Evolutionary conservation across 345 rosid genomes (phyloP).

Genomic region (Cardiospermum halicacabum): DNA sequence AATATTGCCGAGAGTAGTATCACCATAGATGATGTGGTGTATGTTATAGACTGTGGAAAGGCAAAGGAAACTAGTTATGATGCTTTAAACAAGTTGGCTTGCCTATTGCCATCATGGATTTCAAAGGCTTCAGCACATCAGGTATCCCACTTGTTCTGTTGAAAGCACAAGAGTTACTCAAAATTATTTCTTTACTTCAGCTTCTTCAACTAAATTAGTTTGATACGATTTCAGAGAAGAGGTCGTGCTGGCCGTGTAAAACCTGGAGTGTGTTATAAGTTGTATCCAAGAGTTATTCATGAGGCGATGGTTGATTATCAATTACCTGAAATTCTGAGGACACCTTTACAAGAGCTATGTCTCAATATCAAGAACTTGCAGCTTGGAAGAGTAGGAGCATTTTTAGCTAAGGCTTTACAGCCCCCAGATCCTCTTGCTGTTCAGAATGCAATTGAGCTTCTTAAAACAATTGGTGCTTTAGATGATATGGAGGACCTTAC

Average conservation of each 20-base stretch:
- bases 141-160: constrained; percentile 39
- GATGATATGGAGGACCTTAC: constrained; percentile 87
- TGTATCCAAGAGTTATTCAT: constrained; percentile 79
- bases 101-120: constrained; percentile 93
- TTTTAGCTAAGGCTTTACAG: constrained; percentile 93
- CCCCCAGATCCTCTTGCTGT: constrained; percentile 95
- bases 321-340: constrained; percentile 88
- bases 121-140: constrained; percentile 95
- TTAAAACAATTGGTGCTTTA: constrained; percentile 86
- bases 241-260: constrained; percentile 99
- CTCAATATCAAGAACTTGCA: constrained; percentile 88
- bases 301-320: constrained; percentile 82
- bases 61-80: constrained; percentile 97
- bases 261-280: constrained; percentile 89
- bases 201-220: constrained; percentile 5
- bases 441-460: constrained; percentile 93
- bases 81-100: constrained; percentile 94
- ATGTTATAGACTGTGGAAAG: constrained; percentile 95
- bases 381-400: constrained; percentile 80
- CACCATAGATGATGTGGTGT: constrained; percentile 94
- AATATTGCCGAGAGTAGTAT: constrained; percentile 98
- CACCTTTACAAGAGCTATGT: constrained; percentile 91
- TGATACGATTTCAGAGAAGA: constrained; percentile 51
- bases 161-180: constrained; percentile 5
- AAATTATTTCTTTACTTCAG: constrained; percentile 10